Evolutionary conservation across 2,329 filamentous ascomycete species (phyloP).

Genomic region (Pseudopithomyces maydicus): DNA sequence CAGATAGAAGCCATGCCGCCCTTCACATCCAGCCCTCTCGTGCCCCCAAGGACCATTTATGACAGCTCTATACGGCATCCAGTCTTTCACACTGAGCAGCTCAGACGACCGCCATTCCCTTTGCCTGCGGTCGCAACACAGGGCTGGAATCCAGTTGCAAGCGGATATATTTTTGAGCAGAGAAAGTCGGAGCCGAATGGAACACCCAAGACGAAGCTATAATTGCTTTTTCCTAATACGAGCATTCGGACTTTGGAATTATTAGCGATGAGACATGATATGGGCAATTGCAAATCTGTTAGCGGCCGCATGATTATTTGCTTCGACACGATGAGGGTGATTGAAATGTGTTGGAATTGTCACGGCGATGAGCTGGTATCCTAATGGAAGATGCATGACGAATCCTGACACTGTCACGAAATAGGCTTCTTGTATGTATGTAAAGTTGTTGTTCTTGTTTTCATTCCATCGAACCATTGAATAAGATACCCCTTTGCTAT

Average conservation of each 20-base stretch:
- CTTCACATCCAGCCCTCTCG: constrained; percentile 21
- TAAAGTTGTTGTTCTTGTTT: no score
- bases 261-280: not conserved
- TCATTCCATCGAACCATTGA: not conserved
- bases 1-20: constrained; percentile 58
- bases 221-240: constrained; percentile 1
- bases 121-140: constrained; percentile 42
- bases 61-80: constrained; percentile 70
- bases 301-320: no score
- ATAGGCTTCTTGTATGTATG: no score
- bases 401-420: no score
- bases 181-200: constrained; percentile 14
- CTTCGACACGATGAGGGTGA: no score
- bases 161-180: constrained; percentile 48
- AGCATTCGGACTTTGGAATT: not conserved
- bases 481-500: not conserved
- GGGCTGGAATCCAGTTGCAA: constrained; percentile 50
- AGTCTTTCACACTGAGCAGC: constrained; percentile 73
- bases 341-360: no score
- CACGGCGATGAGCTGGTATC: no score
- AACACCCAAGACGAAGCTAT: constrained; percentile 34
- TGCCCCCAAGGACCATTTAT: constrained; percentile 39
- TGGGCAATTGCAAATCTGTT: no score
- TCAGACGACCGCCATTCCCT: constrained; percentile 61
- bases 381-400: no score